A percentile compares a stretch with the other conserved stretches of the same genome.
These are phyloP conservation scores for Orychophragmus violaceus DNA, from an alignment of 345 rosid species.

Conservation along the genomic window DNA sequence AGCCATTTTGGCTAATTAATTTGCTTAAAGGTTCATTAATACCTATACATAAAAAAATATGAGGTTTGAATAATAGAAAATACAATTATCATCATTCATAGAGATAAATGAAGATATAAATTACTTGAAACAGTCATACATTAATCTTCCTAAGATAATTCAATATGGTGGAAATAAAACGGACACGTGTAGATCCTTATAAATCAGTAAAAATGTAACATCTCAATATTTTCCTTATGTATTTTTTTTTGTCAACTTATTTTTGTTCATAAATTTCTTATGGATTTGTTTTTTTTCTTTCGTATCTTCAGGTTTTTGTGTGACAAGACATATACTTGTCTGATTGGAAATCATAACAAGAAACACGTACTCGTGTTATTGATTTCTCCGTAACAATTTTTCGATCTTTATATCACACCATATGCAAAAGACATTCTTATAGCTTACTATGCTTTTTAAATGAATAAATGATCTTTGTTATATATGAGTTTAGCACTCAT, in stretches of 20 bases:
- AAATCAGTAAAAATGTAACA: background rate
- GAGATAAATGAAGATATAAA: too few relatives aligned
- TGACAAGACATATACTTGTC: conserved; percentile 27
- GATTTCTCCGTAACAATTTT: conserved; percentile 8
- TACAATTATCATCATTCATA: too few relatives aligned
- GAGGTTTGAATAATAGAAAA: too few relatives aligned
- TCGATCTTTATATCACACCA: background rate
- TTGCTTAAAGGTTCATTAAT: too few relatives aligned
- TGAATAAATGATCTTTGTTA: background rate
- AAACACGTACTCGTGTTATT: conserved; percentile 27
- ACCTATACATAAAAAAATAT: too few relatives aligned
- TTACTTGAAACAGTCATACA: too few relatives aligned
- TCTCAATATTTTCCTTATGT: background rate
- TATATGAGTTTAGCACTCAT: too few relatives aligned
- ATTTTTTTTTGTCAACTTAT: background rate
- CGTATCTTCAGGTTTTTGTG: conserved; percentile 11
- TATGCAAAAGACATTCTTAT: conserved; percentile 1
- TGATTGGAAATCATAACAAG: conserved; percentile 20
- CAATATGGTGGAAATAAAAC: too few relatives aligned
- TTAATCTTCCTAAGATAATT: too few relatives aligned
- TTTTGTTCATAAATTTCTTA: background rate
- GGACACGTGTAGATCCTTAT: too few relatives aligned
- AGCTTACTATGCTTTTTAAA: background rate
- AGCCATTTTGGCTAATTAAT: too few relatives aligned
- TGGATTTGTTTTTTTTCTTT: background rate